Conservation (phyloP, 1,139 yeast genomes). For the Tardiomyces digboiensis region DNA sequence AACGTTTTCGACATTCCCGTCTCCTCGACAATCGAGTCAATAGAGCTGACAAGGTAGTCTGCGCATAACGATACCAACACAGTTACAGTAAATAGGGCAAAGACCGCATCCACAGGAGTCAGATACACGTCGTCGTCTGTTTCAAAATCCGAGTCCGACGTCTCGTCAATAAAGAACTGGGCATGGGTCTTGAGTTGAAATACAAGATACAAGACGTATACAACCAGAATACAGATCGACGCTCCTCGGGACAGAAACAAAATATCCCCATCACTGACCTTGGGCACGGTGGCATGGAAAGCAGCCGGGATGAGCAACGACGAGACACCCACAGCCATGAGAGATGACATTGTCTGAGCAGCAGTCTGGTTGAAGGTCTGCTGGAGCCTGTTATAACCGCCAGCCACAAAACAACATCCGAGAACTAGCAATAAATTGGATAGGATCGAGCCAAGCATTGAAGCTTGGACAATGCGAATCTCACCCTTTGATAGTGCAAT, state of each 20-base stretch:
- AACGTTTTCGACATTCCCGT: slow-evolving; percentile 91
- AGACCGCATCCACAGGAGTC: slow-evolving; percentile 18
- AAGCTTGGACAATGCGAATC: slow-evolving; percentile 86
- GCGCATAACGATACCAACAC: slow-evolving; percentile 86
- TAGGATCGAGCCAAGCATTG: slow-evolving; percentile 90
- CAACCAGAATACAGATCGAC: slow-evolving; percentile 63
- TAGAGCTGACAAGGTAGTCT: slow-evolving; percentile 86
- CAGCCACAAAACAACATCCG: slow-evolving; percentile 94
- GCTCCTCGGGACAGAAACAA: slow-evolving; percentile 80
- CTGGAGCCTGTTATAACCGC: slow-evolving; percentile 79
- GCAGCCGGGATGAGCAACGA: slow-evolving; percentile 94
- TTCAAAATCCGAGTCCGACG: slow-evolving; percentile 24
- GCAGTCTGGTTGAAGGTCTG: slow-evolving; percentile 93
- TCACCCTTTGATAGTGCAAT: slow-evolving; percentile 84
- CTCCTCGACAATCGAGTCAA: slow-evolving; percentile 74
- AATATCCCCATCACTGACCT: slow-evolving; percentile 35
- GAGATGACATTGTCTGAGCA: slow-evolving; percentile 94
- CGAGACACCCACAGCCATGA: slow-evolving; percentile 84
- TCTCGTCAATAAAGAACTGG: slow-evolving; percentile 22
- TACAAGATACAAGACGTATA: slow-evolving; percentile 67
- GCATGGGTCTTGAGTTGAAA: slow-evolving; percentile 90
- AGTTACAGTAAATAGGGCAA: slow-evolving; percentile 49
- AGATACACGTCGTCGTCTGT: slow-evolving; percentile 17
- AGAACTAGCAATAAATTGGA: slow-evolving; percentile 81
- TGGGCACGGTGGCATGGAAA: slow-evolving; percentile 64